These are phyloP conservation scores for Sugiyamaella valdiviana DNA, from an alignment of 805 yeast species.

Conservation along the genomic window DNA sequence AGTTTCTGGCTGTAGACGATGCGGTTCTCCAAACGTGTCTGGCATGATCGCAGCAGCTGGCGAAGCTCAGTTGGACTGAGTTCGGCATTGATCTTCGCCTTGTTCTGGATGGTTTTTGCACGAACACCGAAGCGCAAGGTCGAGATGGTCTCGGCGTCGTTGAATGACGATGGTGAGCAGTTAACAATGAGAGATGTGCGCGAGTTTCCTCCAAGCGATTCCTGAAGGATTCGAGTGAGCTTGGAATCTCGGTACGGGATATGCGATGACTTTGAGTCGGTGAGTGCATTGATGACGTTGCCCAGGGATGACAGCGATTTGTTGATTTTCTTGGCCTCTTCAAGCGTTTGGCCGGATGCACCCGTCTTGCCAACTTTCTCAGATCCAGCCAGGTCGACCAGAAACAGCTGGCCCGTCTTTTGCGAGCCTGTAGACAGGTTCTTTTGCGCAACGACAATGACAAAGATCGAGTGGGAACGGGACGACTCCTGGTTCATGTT, in stretches of 20 bases:
- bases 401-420: slow-evolving; percentile 57
- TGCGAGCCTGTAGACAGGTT: slow-evolving; percentile 48
- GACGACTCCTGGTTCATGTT: slow-evolving; percentile 69
- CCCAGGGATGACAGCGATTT: slow-evolving; percentile 72
- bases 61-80: slow-evolving; percentile 45
- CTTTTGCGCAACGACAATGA: slow-evolving; percentile 59
- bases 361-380: slow-evolving; percentile 76
- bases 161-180: slow-evolving; percentile 56
- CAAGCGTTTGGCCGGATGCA: slow-evolving; percentile 64
- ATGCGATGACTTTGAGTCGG: slow-evolving; percentile 60
- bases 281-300: slow-evolving; percentile 70
- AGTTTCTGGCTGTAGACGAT: slow-evolving; percentile 34
- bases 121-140: slow-evolving; percentile 70
- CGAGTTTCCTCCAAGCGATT: slow-evolving; percentile 77
- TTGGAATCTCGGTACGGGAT: slow-evolving; percentile 75
- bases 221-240: slow-evolving; percentile 69
- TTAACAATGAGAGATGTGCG: slow-evolving; percentile 67
- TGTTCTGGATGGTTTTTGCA: slow-evolving; percentile 61
- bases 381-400: slow-evolving; percentile 85
- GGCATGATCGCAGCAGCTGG: slow-evolving; percentile 31
- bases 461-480: slow-evolving; percentile 75
- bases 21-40: slow-evolving; percentile 28
- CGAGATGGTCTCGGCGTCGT: slow-evolving; percentile 61
- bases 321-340: slow-evolving; percentile 82
- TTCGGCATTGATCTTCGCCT: slow-evolving; percentile 58